These are phyloP conservation scores for Erysiphe neolycopersici DNA, from an alignment of 2,329 filamentous ascomycete genomes.

Conservation along the genomic window DNA sequence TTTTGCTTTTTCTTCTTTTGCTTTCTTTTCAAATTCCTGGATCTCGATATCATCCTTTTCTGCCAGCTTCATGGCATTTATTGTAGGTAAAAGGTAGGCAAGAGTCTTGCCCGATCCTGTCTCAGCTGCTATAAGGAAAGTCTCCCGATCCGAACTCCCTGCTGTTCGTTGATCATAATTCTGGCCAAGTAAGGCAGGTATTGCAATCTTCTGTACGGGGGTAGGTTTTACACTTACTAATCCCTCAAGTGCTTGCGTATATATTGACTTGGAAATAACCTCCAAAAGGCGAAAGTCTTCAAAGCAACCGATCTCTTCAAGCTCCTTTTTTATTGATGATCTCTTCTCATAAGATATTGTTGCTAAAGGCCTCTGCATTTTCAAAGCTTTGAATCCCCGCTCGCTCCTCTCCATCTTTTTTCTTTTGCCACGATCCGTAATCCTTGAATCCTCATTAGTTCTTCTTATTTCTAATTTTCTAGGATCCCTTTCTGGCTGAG, in stretches of 20 bases:
- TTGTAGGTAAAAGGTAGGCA: conserved; percentile 62
- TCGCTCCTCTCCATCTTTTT: conserved; percentile 16
- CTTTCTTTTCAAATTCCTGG: conserved; percentile 30
- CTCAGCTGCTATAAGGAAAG: conserved; percentile 73
- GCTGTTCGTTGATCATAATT: conserved; percentile 15
- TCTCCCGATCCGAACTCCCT: conserved; percentile 15
- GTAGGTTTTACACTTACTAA: conserved; percentile 58
- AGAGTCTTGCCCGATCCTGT: conserved; percentile 94
- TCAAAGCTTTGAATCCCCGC: conserved; percentile 42
- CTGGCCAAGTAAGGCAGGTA: conserved; percentile 47
- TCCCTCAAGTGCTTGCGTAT: conserved; percentile 44
- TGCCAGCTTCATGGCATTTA: conserved; percentile 62
- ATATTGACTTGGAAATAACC: conserved; percentile 40
- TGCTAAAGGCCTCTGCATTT: conserved; percentile 68
- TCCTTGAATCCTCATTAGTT: conserved; percentile 1
- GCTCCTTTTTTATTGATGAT: conserved; percentile 23
- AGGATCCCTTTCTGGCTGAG: conserved; percentile 12
- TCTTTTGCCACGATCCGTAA: conserved; percentile 2
- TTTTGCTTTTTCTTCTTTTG: conserved; percentile 25
- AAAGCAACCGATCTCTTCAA: conserved; percentile 48
- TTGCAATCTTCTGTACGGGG: conserved; percentile 68
- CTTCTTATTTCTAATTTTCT: conserved; percentile 2
- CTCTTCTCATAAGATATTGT: conserved; percentile 50
- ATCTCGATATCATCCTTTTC: conserved; percentile 34
- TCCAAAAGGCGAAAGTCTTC: conserved; percentile 56